Conservation (phyloP, 2,329 filamentous ascomycete genomes). For the Ceratocystis albifundus region DNA sequence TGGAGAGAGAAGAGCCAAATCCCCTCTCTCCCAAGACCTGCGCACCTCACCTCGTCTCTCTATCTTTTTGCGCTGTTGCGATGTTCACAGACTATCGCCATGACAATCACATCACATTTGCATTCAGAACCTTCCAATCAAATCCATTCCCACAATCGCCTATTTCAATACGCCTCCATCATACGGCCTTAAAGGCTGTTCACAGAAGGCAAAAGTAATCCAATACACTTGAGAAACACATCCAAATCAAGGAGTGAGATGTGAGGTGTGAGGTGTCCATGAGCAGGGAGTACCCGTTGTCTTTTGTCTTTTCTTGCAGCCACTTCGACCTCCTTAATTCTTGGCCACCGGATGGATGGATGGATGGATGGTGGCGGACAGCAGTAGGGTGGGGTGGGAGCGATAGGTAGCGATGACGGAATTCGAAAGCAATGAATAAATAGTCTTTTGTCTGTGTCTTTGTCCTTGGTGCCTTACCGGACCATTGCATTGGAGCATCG, state of each 20-base stretch:
- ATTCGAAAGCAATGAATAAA: not conserved
- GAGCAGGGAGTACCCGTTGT: too few relatives aligned
- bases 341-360: not conserved
- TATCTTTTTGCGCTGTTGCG: not conserved
- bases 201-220: not conserved
- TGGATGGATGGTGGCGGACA: not conserved
- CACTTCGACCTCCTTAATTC: too few relatives aligned
- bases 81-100: not conserved
- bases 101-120: slow-evolving; percentile 6
- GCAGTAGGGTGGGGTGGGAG: not conserved
- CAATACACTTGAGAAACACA: too few relatives aligned
- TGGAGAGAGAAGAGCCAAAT: too few relatives aligned
- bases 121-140: not conserved
- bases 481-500: slow-evolving; percentile 2
- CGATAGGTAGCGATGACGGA: not conserved
- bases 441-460: too few relatives aligned
- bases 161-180: not conserved
- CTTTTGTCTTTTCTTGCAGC: too few relatives aligned
- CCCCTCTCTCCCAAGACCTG: too few relatives aligned
- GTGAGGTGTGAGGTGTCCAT: too few relatives aligned
- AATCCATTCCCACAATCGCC: too few relatives aligned
- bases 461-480: slow-evolving; percentile 11
- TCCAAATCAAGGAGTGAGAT: too few relatives aligned
- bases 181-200: not conserved
- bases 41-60: too few relatives aligned